These are phyloP conservation scores for Coemansia sp. DNA, from an alignment of 192 early-diverging fungal species.

Conservation along the genomic window DNA sequence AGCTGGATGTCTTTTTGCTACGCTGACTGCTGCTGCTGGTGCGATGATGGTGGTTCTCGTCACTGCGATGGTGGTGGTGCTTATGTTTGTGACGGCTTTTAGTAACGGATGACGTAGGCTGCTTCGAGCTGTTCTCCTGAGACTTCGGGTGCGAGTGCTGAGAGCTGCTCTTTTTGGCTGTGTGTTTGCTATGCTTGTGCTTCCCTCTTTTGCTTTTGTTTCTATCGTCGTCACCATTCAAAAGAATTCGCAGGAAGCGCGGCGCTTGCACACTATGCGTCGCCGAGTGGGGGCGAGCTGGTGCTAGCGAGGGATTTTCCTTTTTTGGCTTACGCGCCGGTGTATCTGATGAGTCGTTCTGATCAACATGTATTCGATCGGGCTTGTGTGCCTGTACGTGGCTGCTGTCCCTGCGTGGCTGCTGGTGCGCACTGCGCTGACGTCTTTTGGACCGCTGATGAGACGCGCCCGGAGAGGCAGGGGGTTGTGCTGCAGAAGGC, in stretches of 20 bases:
- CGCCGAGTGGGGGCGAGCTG: conserved; percentile 10
- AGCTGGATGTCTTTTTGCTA: background rate
- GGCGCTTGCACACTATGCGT: conserved; percentile 17
- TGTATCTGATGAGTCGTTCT: conserved; percentile 17
- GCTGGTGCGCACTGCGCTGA: background rate
- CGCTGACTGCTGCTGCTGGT: background rate
- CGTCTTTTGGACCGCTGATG: background rate
- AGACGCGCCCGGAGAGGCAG: background rate
- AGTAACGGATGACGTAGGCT: background rate
- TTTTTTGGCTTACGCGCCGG: conserved; percentile 12
- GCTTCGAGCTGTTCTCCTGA: background rate
- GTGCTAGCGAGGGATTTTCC: conserved; percentile 11
- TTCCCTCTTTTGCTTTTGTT: background rate
- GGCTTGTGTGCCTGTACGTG: background rate
- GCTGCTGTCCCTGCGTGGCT: background rate
- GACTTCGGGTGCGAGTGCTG: background rate
- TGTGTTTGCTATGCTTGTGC: background rate
- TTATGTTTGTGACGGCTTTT: background rate
- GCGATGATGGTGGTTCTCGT: background rate
- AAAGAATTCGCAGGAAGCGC: conserved; percentile 15
- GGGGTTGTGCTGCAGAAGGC: background rate
- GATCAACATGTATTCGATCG: background rate
- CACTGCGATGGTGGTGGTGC: background rate
- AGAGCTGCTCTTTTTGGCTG: background rate
- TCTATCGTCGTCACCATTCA: conserved; percentile 5